Evolutionary conservation across 2,329 filamentous ascomycete species (phyloP).

Genomic region (Sporothrix mexicana): DNA sequence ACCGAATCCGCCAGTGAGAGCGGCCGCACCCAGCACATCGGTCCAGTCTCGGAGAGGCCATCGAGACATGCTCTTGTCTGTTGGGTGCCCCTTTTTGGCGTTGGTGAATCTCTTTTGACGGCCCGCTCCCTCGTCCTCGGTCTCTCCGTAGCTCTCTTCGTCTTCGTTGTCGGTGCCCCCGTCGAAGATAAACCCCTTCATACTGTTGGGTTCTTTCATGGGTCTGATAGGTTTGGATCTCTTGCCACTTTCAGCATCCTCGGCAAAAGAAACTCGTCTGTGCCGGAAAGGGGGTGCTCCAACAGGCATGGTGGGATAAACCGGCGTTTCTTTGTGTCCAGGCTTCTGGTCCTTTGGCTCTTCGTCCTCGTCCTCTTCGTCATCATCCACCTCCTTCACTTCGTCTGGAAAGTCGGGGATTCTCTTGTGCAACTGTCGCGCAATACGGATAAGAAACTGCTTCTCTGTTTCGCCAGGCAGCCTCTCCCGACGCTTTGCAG

Average conservation of each 20-base stretch:
- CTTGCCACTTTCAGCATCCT: neutral
- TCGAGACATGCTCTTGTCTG: slow-evolving; percentile 16
- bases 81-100: neutral
- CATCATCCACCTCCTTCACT: slow-evolving; percentile 25
- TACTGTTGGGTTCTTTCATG: too few species aligned
- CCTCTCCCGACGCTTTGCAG: slow-evolving; percentile 49
- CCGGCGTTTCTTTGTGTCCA: neutral
- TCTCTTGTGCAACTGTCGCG: slow-evolving; percentile 46
- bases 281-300: neutral
- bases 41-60: slow-evolving; percentile 76
- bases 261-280: slow-evolving; percentile 20
- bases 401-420: slow-evolving; percentile 36
- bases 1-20: slow-evolving; percentile 75
- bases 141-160: neutral
- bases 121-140: neutral
- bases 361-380: slow-evolving; percentile 25
- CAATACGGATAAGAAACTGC: slow-evolving; percentile 56
- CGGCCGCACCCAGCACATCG: slow-evolving; percentile 78
- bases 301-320: neutral
- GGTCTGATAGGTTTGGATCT: too few species aligned
- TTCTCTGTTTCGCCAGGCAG: slow-evolving; percentile 53
- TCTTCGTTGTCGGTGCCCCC: neutral
- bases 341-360: neutral
- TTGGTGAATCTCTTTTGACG: neutral
- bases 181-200: neutral